These are phyloP conservation scores for Leccinum glutinopallens DNA, from an alignment of 1,284 basidiomycete genomes.

Conservation along the genomic window DNA sequence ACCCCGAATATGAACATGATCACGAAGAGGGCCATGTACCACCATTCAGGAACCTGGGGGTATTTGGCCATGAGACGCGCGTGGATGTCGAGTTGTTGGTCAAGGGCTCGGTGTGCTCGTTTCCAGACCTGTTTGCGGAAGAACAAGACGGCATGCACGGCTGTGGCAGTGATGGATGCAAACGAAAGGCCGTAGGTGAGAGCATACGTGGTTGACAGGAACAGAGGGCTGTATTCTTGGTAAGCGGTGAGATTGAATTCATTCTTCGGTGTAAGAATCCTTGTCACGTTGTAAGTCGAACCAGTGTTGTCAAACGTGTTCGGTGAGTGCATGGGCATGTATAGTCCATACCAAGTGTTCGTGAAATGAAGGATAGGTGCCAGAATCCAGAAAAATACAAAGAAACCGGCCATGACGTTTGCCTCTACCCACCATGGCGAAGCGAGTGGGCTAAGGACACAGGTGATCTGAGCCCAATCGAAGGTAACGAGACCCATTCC, in stretches of 20 bases:
- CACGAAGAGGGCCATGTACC: constrained; percentile 54
- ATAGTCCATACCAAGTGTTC: constrained; percentile 65
- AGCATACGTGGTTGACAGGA: constrained; percentile 71
- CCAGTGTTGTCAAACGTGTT: constrained; percentile 67
- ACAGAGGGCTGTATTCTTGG: constrained; percentile 79
- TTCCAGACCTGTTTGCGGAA: constrained; percentile 69
- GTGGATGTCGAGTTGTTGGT: constrained; percentile 76
- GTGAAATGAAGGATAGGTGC: constrained; percentile 68
- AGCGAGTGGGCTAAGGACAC: constrained; percentile 58
- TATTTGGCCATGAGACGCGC: constrained; percentile 72
- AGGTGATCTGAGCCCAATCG: constrained; percentile 66
- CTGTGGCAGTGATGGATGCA: constrained; percentile 65
- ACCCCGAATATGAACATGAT: constrained; percentile 61
- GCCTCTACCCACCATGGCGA: constrained; percentile 79
- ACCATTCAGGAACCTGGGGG: constrained; percentile 74
- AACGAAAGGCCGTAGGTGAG: constrained; percentile 74
- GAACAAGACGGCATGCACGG: constrained; percentile 71
- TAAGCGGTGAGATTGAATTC: constrained; percentile 70
- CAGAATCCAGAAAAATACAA: constrained; percentile 80
- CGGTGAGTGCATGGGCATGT: constrained; percentile 60
- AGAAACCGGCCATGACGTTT: constrained; percentile 80
- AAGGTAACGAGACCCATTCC: constrained; percentile 74
- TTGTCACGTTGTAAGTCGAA: constrained; percentile 63
- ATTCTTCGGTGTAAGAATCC: constrained; percentile 59
- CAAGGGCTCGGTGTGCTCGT: constrained; percentile 50